Conservation (phyloP, 1,139 yeast species). For the Pichia sp. region DNA sequence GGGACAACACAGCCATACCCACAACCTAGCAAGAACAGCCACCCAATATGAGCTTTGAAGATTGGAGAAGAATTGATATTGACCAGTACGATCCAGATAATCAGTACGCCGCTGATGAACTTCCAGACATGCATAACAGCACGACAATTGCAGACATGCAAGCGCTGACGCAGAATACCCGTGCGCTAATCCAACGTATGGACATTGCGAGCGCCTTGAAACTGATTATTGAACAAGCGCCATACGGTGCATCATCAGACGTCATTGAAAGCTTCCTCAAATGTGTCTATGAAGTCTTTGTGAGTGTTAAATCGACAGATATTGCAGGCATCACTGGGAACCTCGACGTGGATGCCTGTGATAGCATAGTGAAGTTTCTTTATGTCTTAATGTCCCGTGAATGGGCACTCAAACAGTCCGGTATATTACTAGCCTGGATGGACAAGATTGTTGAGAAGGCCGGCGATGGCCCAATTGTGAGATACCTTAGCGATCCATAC, state of each 20-base stretch:
- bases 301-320: slow-evolving; percentile 69
- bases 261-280: slow-evolving; percentile 46
- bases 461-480: slow-evolving; percentile 85
- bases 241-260: slow-evolving; percentile 66
- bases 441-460: slow-evolving; percentile 80
- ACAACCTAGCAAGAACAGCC: no score
- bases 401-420: slow-evolving; percentile 82
- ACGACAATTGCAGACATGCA: slow-evolving; percentile 44
- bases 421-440: slow-evolving; percentile 81
- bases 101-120: slow-evolving; percentile 22
- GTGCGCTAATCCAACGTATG: slow-evolving; percentile 64
- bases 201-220: slow-evolving; percentile 61
- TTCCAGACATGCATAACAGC: slow-evolving; percentile 15
- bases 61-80: slow-evolving; percentile 76
- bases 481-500: slow-evolving; percentile 62
- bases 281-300: slow-evolving; percentile 68
- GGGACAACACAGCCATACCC: no score
- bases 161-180: slow-evolving; percentile 48
- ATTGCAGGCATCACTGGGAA: slow-evolving; percentile 52
- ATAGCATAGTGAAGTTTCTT: slow-evolving; percentile 72
- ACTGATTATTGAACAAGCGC: slow-evolving; percentile 63
- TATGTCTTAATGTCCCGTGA: slow-evolving; percentile 79
- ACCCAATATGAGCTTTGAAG: slow-evolving; percentile 24
- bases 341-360: slow-evolving; percentile 61
- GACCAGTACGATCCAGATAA: slow-evolving; percentile 83